Base-by-base conservation (phyloP, 148 eudicot genomes). In the Pharnaceum exiguum region DNA sequence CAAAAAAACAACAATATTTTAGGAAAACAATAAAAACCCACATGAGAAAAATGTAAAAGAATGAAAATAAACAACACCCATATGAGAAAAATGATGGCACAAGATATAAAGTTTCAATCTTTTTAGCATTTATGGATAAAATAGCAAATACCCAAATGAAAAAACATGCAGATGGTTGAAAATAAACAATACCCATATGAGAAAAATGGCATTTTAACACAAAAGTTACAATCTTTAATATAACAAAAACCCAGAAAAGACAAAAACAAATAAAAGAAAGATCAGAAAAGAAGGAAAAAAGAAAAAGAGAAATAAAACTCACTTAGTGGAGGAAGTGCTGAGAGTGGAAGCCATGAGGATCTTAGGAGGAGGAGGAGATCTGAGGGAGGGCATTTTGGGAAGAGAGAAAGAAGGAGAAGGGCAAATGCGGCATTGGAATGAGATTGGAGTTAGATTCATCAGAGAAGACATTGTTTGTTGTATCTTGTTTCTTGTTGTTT, bases 311-410 rank as follows among this genome's bases (percentile, higher is more conserved):
- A 42, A n/a, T n/a, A n/a, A n/a, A 54, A 23, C 57, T 46, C 10
- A 71, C 75, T 60, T 65, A 12, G 71, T 57, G 39, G 66, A 65
- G 19, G 75, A 65, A 17, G 47, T 70, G 33, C 51, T 65, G 55
- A 71, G 75, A 66, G 75, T 71, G 36, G 75, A 71, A 22, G 75
- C 71, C 75, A 66, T 71, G 39, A 46, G 7, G 27, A 65, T 59
- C 37, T 59, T 71, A 57, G 71, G 62, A n/a, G n/a, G n/a, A n/a
- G n/a, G n/a, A n/a, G n/a, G n/a, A 46, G 71, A 71, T 71, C 75
- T 71, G 51, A 59, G 19, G 27, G 48, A 10, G 29, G 65, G 42
- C 13, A 64, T n/a, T 28, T 51, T 55, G 46, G 70, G 70, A 16
- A 59, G 38, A 36, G 67, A 44, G 37, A 39, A 67, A 44, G 65